Evolutionary conservation across 805 yeast species (phyloP).

Genomic region (Debaryomyces maramus): DNA sequence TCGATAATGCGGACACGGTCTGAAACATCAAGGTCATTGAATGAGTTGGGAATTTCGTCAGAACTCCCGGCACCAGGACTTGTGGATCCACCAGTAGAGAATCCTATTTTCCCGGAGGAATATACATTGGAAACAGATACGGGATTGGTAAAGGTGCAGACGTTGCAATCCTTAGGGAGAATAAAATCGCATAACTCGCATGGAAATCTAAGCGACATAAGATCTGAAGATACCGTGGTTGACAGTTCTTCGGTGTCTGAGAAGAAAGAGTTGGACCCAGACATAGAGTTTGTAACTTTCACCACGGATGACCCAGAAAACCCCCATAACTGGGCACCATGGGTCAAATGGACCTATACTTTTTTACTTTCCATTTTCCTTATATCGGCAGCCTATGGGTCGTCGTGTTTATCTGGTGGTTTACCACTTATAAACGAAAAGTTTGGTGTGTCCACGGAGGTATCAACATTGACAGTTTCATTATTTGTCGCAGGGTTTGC

Average conservation of each 20-base stretch:
- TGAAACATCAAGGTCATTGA: slow-evolving; percentile 72
- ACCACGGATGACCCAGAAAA: slow-evolving; percentile 78
- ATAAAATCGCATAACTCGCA: slow-evolving; percentile 14
- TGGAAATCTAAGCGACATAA: neutral
- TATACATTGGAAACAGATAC: slow-evolving; percentile 85
- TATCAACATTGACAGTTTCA: slow-evolving; percentile 76
- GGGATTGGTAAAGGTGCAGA: slow-evolving; percentile 80
- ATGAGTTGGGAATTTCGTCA: slow-evolving; percentile 59
- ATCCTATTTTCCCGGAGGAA: slow-evolving; percentile 89
- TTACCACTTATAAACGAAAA: slow-evolving; percentile 63
- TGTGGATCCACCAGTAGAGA: slow-evolving; percentile 44
- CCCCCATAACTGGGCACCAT: slow-evolving; percentile 79
- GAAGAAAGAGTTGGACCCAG: slow-evolving; percentile 45
- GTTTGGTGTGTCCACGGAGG: slow-evolving; percentile 73
- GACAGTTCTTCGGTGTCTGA: neutral
- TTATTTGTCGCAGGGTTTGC: slow-evolving; percentile 88
- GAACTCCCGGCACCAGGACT: slow-evolving; percentile 56
- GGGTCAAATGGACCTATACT: slow-evolving; percentile 65
- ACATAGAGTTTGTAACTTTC: slow-evolving; percentile 83
- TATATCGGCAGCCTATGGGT: slow-evolving; percentile 89
- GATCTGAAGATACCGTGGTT: slow-evolving; percentile 7
- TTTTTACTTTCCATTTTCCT: slow-evolving; percentile 68
- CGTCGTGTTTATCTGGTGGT: slow-evolving; percentile 88
- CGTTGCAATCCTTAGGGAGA: slow-evolving; percentile 70
- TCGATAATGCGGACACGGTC: slow-evolving; percentile 51